Base-by-base conservation (phyloP, 2,329 filamentous ascomycete genomes). In the Dactylellina sp. region DNA sequence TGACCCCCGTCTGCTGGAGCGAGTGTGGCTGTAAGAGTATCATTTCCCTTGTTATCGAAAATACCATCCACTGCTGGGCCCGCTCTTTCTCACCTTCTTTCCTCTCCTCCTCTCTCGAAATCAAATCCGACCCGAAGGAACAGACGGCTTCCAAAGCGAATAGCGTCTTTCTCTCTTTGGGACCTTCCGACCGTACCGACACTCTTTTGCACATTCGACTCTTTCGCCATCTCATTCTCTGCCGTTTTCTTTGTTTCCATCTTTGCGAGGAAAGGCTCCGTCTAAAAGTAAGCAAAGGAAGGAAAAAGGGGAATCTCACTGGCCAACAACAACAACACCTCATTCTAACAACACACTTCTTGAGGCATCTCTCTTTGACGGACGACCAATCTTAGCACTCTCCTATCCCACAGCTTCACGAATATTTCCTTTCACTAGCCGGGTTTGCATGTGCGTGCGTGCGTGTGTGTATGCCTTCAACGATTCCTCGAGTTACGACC, bases 1-100 rank as follows among this genome's bases (percentile, higher is more conserved):
- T 22, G 18, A 46, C 68, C 64, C 62, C 61, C 18, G 37, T 70
- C 57, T 32, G 60, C 44, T 57, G 50, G 25, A 55, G 59, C 46
- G 68, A 64, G 60, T 59, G 68, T 72, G 66, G 66, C 65, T 71
- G 68, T 64, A 63, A 64, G 68, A 46, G 53, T 39, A 72, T 72
- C 66, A 63, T 72, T 72, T 72, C 66, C 59, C 66, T 72, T 53
- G 59, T 52, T 56, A 65, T 72, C 66, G 53, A 55, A 64, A 53
- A 62, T 63, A 46, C 64, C 62, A 39, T 40, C 28, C 28, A 32
- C 9, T 9, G 28, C 28, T 32, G 28, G 28, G 28, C 28, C 28
- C 71, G 44, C 60, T 46, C 55, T 63, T 71, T 56, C 25, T 47
- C 42, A 22, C 35, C 40, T 70, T 44, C 35, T 55, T 68, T 55